Evolutionary conservation across 202 grass and related monocot genomes (phyloP), one percentile per base, ranked within the genome.

Genomic region (Saccharum hybrid): DNA sequence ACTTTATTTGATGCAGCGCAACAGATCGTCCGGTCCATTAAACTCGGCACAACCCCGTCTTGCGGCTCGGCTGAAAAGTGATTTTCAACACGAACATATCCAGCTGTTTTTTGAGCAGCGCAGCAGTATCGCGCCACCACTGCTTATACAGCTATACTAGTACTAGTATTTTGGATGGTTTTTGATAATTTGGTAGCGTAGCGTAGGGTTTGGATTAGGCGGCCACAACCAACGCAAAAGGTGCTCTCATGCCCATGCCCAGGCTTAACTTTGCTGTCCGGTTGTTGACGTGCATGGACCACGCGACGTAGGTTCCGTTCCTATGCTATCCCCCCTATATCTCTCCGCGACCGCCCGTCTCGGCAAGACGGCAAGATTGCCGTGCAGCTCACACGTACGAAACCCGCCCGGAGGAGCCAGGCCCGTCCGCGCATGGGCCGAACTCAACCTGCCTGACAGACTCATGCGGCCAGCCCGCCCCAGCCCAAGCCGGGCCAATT

Each of bases 21-120:
- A 75, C 84, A 2, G 77, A 78, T 21, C 62, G 13, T 69, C 46
- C 88, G 84, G 80, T 10, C 52, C 74, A 86, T 90, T 83, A 74
- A 52, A 41, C 49, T 6, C 1, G 8, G 48, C 69, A 11, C 69
- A 11, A 8, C 26, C 57, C 52, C 14, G 22, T 43, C 22, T 75
- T 13, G 3, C 26, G 48, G 48, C 14, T 30, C 28, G 14, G 48
- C 61, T 38, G 23, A 26, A 15, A 52, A 62, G 52, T 38, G 45
- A 22, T 41, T 75, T 33, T 51, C 38, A 34, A 34, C 6, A 11
- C 0, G 37, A 81, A 23, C 26, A 3, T 16, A 39, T 18, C 51
- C 61, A 74, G 70, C 62, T 37, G 76, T 10, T 68, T 13, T 13
- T 15, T 28, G 12, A 10, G 14, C 42, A 22, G 15, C 49, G 49